phyloP scores from a whole-genome alignment of 2,329 filamentous ascomycete genomes.

The Aciculosporium take region DNA sequence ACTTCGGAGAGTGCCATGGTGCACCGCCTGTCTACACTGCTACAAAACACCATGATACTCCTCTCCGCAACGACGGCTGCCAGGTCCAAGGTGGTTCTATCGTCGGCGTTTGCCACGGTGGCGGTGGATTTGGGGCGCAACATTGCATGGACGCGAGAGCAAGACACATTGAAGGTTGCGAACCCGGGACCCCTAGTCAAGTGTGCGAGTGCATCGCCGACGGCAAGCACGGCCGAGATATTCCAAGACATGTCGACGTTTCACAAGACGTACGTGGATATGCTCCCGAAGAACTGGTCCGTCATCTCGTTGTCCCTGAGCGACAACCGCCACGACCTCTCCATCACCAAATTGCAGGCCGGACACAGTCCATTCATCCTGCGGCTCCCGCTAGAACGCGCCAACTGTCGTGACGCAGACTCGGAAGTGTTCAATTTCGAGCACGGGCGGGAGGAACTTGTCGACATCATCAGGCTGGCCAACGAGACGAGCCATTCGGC shows the following conservation, averaged over 20 bases:
- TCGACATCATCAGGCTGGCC: constrained; percentile 66
- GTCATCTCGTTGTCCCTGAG: constrained; percentile 75
- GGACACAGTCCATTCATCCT: constrained; percentile 71
- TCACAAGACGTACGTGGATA: constrained; percentile 69
- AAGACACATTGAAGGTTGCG: constrained; percentile 28
- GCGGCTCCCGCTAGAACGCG: constrained; percentile 69
- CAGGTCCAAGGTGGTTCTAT: constrained; percentile 29
- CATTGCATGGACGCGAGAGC: constrained; percentile 52
- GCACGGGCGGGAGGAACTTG: constrained; percentile 63
- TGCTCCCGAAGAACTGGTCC: constrained; percentile 71
- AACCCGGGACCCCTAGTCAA: constrained; percentile 16
- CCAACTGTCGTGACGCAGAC: constrained; percentile 66
- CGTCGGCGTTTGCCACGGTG: constrained; percentile 45
- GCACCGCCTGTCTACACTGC: constrained; percentile 46
- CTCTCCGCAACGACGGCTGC: constrained; percentile 45
- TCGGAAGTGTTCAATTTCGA: constrained; percentile 69
- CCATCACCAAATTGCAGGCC: constrained; percentile 70
- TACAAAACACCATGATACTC: constrained; percentile 52
- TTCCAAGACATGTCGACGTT: constrained; percentile 47
- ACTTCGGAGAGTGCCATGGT: constrained; percentile 44
- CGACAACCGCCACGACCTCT: constrained; percentile 70
- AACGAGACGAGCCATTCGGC: constrained; percentile 69
- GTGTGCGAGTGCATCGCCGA: constrained; percentile 13
- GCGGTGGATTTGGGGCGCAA: constrained; percentile 57
- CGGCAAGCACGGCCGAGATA: constrained; percentile 22